A percentile compares a stretch with the other conserved stretches of the same genome.
phyloP scores from a whole-genome alignment of 176 grass and related monocot genomes.

The Carex littledalei region DNA sequence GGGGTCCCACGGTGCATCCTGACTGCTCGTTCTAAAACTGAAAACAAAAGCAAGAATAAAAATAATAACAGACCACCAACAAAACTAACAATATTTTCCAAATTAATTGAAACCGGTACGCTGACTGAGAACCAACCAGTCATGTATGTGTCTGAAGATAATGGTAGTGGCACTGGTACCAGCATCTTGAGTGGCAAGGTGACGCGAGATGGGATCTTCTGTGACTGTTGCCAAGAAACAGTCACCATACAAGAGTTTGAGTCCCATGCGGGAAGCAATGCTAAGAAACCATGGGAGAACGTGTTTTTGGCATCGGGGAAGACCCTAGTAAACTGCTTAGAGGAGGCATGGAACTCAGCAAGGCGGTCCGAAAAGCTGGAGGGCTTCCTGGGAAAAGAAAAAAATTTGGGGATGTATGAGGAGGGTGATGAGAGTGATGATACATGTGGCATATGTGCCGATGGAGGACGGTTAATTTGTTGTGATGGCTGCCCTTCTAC shows the following conservation, averaged over 20 bases:
- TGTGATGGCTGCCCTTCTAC: slow-evolving; percentile 77
- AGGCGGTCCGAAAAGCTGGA: background rate
- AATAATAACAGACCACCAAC: slow-evolving; percentile 3
- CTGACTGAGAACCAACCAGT: slow-evolving; percentile 40
- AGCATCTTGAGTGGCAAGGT: slow-evolving; percentile 46
- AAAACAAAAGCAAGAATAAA: background rate
- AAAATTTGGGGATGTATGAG: slow-evolving; percentile 16
- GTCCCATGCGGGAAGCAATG: slow-evolving; percentile 32
- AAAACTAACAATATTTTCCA: slow-evolving; percentile 59
- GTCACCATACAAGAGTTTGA: slow-evolving; percentile 34
- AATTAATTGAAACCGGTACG: slow-evolving; percentile 52
- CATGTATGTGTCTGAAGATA: slow-evolving; percentile 44
- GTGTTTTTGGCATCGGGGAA: slow-evolving; percentile 55
- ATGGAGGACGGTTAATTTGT: slow-evolving; percentile 66
- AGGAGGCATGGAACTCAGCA: slow-evolving; percentile 46
- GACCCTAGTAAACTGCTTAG: slow-evolving; percentile 38
- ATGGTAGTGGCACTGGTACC: background rate
- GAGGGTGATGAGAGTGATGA: slow-evolving; percentile 62
- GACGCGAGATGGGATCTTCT: slow-evolving; percentile 35
- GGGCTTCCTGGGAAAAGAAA: slow-evolving; percentile 10
- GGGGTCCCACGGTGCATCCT: slow-evolving; percentile 16
- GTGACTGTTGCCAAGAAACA: slow-evolving; percentile 45
- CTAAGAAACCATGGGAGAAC: slow-evolving; percentile 42
- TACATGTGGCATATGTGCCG: slow-evolving; percentile 71
- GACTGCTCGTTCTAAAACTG: slow-evolving; percentile 12